phyloP scores from a whole-genome alignment of 1,284 basidiomycete genomes.

The Chalciporus sp. region DNA sequence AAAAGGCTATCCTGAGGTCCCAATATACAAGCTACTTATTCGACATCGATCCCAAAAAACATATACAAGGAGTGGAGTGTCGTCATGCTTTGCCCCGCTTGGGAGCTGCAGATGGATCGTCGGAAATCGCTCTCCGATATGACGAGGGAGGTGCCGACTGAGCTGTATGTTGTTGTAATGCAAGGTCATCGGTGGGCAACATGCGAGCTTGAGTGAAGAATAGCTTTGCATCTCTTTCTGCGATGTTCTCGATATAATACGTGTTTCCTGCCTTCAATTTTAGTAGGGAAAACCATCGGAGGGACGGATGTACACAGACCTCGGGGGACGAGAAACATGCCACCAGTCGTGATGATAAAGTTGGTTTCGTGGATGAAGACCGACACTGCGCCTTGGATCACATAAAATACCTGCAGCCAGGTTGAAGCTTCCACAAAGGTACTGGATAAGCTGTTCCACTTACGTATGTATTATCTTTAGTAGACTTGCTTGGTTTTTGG shows the following conservation, averaged over 20 bases:
- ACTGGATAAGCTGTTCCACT: constrained; percentile 34
- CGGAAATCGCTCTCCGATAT: constrained; percentile 34
- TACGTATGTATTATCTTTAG: constrained; percentile 96
- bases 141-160: constrained; percentile 36
- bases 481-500: constrained; percentile 84
- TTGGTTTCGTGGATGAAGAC: constrained; percentile 81
- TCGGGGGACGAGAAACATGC: constrained; percentile 89
- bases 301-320: constrained; percentile 48
- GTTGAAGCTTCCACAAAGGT: not conserved
- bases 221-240: constrained; percentile 75
- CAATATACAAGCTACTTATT: not conserved
- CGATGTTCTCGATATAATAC: constrained; percentile 90
- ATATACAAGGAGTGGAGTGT: not conserved
- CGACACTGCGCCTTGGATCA: constrained; percentile 86
- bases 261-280: constrained; percentile 66
- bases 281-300: not conserved
- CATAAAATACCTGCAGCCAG: constrained; percentile 75
- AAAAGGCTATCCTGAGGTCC: not conserved
- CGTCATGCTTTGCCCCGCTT: constrained; percentile 21
- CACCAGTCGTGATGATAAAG: constrained; percentile 80
- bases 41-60: no score
- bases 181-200: constrained; percentile 38
- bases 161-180: constrained; percentile 25
- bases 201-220: constrained; percentile 95
- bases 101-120: constrained; percentile 20